A percentile compares a stretch with the other conserved stretches of the same genome.
Conservation (phyloP, 1,139 yeast species). For the Hemisphaericaspora xylanilytica region DNA sequence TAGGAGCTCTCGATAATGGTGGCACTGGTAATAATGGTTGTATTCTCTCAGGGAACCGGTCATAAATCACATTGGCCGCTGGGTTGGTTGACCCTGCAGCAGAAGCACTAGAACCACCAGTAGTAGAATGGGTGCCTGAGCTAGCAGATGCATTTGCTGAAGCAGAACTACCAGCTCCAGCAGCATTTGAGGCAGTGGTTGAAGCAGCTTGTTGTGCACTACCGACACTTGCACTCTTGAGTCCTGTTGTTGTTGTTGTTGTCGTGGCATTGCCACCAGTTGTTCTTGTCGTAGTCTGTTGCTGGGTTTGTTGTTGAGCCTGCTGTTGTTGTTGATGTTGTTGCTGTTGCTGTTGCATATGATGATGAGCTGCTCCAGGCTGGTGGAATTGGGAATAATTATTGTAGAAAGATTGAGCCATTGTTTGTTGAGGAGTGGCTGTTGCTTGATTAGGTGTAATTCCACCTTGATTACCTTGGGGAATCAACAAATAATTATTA, state of each 20-base stretch:
- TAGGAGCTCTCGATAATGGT: slow-evolving; percentile 33
- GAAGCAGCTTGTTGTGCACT: slow-evolving; percentile 8
- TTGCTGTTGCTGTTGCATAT: slow-evolving; percentile 7
- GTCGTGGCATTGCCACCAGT: too few relatives aligned
- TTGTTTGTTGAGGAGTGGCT: slow-evolving; percentile 10
- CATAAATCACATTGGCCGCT: slow-evolving; percentile 12
- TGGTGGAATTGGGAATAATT: slow-evolving; percentile 13
- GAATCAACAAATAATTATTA: slow-evolving; percentile 20
- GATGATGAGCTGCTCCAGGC: slow-evolving; percentile 3
- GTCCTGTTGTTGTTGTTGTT: slow-evolving; percentile 1
- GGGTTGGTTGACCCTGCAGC: slow-evolving; percentile 10
- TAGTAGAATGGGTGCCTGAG: neutral
- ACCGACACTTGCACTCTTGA: neutral
- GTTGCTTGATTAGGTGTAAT: slow-evolving; percentile 11
- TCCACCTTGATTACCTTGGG: slow-evolving; percentile 10
- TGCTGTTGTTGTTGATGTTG: slow-evolving; percentile 6
- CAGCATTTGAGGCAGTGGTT: slow-evolving; percentile 7
- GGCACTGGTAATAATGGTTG: slow-evolving; percentile 35
- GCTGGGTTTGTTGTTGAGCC: too few relatives aligned
- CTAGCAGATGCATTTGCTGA: slow-evolving; percentile 1
- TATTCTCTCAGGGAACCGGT: slow-evolving; percentile 17
- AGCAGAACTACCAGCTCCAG: too few relatives aligned
- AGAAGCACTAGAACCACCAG: neutral
- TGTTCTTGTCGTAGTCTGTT: too few relatives aligned
- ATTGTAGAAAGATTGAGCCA: slow-evolving; percentile 8